Base-by-base conservation (phyloP, 192 early-diverging fungal species). In the Radiomyces spectabilis region DNA sequence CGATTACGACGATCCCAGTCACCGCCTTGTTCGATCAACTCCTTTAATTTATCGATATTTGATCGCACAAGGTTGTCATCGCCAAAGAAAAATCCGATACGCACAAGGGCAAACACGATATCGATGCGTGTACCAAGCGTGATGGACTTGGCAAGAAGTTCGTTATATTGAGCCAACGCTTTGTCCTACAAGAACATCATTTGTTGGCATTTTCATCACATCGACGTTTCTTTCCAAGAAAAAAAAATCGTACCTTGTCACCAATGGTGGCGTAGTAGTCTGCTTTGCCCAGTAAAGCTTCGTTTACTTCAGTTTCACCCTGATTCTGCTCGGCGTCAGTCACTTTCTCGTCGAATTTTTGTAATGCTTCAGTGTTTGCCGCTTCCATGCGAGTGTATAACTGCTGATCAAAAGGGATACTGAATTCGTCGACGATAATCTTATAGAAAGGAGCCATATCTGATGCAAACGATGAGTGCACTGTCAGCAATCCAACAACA, bases 1-100 rank as follows among this genome's bases (percentile, higher is more conserved):
- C 97, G 82, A 76, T 99, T 99, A 54, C 97, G 83, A 40, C 97
- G 83, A 78, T 99, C 97, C 97, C 97, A 99, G 72, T 99, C 97
- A 22, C 97, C 97, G 41, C 95, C 94, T 75, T 97, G 91, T 65
- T 99, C 89, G 56, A 97, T 93, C 65, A 99, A 85, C 76, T 51
- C 75, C 55, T 81, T 86, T 15, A 82, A 85, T 47, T 87, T 88
- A 49, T 92, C 89, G 53, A 95, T 87, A 66, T 87, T 91, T 1
- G 76, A 65, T 54, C 72, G 75, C 44, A 94, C 88, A 27, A 91
- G 56, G 27, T 84, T 83, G 54, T 87, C 80, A 55, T 94, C 89
- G 50, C 82, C 72, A 73, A 87, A 91, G 69, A 99, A 99, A 75
- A 98, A 87, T 27, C 89, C 95, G 52, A 98, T 85, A 15, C 95